Evolutionary conservation across 2,329 filamentous ascomycete species (phyloP).

Genomic region (Penicillium sp.): DNA sequence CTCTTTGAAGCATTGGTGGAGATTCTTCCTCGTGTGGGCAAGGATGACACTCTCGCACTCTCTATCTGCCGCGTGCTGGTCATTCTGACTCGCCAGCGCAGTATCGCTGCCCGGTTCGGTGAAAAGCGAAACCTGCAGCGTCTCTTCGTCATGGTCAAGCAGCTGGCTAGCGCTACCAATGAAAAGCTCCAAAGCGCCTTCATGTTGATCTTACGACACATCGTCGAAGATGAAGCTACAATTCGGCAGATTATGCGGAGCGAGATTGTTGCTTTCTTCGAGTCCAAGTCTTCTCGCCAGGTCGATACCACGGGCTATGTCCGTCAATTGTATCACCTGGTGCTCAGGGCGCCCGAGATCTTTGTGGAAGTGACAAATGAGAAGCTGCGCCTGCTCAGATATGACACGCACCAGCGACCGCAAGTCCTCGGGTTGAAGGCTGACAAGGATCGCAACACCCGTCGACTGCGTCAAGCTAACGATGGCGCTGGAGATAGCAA

Average conservation of each 20-base stretch:
- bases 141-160: constrained; percentile 91
- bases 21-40: constrained; percentile 77
- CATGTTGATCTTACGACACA: constrained; percentile 82
- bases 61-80: constrained; percentile 79
- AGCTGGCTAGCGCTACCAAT: constrained; percentile 73
- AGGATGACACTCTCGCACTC: constrained; percentile 77
- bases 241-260: constrained; percentile 86
- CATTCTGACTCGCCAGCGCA: constrained; percentile 74
- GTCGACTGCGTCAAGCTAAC: constrained; percentile 22
- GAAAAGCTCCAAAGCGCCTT: constrained; percentile 69
- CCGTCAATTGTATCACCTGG: constrained; percentile 70
- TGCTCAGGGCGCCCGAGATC: constrained; percentile 72
- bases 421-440: constrained; percentile 53
- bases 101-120: constrained; percentile 68
- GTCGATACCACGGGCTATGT: constrained; percentile 69
- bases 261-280: constrained; percentile 77
- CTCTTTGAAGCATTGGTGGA: constrained; percentile 76
- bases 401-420: constrained; percentile 50
- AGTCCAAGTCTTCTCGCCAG: constrained; percentile 52
- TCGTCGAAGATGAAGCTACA: constrained; percentile 88
- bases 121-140: constrained; percentile 86
- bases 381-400: constrained; percentile 68
- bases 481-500: constrained; percentile 24
- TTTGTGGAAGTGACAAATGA: constrained; percentile 88
- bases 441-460: constrained; percentile 32